Percentiles rank a stretch among this genome's conserved stretches.
Evolutionary conservation across 345 rosid genomes (phyloP).

Genomic region (Salix suchowensis): DNA sequence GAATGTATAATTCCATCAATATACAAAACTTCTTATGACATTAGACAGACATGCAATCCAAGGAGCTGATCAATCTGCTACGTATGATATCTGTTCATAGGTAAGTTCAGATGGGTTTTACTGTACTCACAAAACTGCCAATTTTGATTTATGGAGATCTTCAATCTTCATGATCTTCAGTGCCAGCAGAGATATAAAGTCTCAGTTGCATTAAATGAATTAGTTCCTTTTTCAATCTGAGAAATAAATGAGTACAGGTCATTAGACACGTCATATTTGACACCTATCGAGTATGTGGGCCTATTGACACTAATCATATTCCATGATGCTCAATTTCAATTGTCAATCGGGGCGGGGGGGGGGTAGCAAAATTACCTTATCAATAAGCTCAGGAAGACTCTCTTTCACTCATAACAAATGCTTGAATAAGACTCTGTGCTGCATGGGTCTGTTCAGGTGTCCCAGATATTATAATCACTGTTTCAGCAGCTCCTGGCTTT

Average conservation of each 20-base stretch:
- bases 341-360: no score
- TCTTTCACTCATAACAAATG: slow-evolving; percentile 67
- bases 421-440: slow-evolving; percentile 78
- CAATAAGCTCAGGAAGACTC: slow-evolving; percentile 33
- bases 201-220: not conserved
- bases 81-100: slow-evolving; percentile 10
- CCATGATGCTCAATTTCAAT: not conserved
- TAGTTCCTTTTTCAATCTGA: not conserved
- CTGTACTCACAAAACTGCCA: slow-evolving; percentile 14
- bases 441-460: slow-evolving; percentile 83
- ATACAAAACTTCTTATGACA: not conserved
- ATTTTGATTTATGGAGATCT: slow-evolving; percentile 4
- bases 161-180: slow-evolving; percentile 11
- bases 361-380: not conserved
- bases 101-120: slow-evolving; percentile 16
- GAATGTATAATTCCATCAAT: slow-evolving; percentile 4
- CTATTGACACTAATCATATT: no score
- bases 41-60: slow-evolving; percentile 7
- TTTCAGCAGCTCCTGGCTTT: slow-evolving; percentile 56
- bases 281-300: no score
- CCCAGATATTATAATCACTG: slow-evolving; percentile 62
- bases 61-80: not conserved
- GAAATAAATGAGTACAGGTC: not conserved
- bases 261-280: no score
- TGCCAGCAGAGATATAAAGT: no score